Evolutionary conservation across 2,329 filamentous ascomycete genomes (phyloP), one percentile per base, ranked within the genome.

Genomic region (Pestalotiopsis sp.): DNA sequence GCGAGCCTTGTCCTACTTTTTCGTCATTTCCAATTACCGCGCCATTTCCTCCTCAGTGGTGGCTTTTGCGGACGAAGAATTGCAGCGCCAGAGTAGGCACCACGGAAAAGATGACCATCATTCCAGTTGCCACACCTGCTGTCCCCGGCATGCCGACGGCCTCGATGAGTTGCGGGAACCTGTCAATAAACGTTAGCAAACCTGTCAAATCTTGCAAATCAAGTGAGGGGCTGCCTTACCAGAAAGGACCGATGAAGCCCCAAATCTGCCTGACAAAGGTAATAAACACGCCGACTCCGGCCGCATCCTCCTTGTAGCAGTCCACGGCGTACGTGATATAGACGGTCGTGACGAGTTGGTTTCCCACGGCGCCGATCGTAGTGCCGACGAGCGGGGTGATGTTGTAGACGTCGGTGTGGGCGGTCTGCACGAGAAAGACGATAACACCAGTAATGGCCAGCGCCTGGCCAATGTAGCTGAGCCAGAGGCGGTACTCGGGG

Each of bases 271-370:
- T 80, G 2, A 88, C 82, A 66, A 90, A 81, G 3, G 83, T 89
- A 70, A 90, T 82, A 70, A 89, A 90, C 0, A 88, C 87, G 2
- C 87, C 88, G 23, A 90, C 82, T 66, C 84, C 83, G 0, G 84
- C 84, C 0, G 86, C 81, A 55, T 87, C 82, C 38, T 86, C 80
- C 2, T 79, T 81, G 69, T 88, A 84, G 72, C 86, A 87, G 71
- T 90, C 88, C 0, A 91, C 84, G 0, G 87, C 84, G 74, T 89
- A 90, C 0, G 88, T 90, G 27, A 89, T 85, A 55, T 88, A 74
- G 2, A 90, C 85, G 0, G 88, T 90, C 0, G 88, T 90, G 17
- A 90, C 82, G 57, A 91, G 84, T 75, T 90, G 88, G 69, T 89
- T 89, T 0, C 88, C 88, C 4, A 82, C 84, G 0, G 83, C 84